phyloP scores from a whole-genome alignment of 768 basidiomycete species.

The Glaciozyma antarctica region DNA sequence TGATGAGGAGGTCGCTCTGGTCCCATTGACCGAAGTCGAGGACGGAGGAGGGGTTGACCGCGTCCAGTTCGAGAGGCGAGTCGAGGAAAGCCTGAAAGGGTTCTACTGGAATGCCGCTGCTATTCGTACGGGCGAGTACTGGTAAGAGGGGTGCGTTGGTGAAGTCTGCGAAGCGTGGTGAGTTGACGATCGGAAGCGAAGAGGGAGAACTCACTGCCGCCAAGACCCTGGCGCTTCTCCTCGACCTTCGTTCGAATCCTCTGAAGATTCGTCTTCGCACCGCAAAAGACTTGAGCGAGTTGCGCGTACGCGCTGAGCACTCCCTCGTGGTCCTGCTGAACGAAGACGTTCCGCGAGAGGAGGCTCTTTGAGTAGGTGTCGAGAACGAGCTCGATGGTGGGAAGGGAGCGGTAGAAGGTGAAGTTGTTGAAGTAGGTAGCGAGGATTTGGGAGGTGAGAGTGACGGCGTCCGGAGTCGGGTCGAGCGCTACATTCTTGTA shows the following conservation, averaged over 20 bases:
- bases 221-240: conserved; percentile 12
- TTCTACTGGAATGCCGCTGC: neutral
- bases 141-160: too few relatives aligned
- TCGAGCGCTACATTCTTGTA: neutral
- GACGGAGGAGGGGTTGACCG: conserved; percentile 5
- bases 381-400: conserved; percentile 16
- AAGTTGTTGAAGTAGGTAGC: conserved; percentile 5
- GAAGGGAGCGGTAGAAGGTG: conserved; percentile 23
- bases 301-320: conserved; percentile 20
- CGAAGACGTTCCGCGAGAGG: conserved; percentile 17
- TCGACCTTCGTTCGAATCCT: conserved; percentile 10
- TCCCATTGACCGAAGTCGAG: conserved; percentile 28
- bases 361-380: conserved; percentile 11
- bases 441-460: conserved; percentile 10
- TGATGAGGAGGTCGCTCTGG: conserved; percentile 23
- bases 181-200: too few relatives aligned
- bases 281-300: conserved; percentile 4
- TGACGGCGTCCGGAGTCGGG: conserved; percentile 12
- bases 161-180: too few relatives aligned
- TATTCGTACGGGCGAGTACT: neutral
- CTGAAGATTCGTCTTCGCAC: neutral
- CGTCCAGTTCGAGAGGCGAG: conserved; percentile 14
- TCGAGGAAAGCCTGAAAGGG: conserved; percentile 26
- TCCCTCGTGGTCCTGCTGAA: conserved; percentile 22
- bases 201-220: conserved; percentile 2